Conservation (phyloP, 2,329 filamentous ascomycete species). For the Epichloe festucae region DNA sequence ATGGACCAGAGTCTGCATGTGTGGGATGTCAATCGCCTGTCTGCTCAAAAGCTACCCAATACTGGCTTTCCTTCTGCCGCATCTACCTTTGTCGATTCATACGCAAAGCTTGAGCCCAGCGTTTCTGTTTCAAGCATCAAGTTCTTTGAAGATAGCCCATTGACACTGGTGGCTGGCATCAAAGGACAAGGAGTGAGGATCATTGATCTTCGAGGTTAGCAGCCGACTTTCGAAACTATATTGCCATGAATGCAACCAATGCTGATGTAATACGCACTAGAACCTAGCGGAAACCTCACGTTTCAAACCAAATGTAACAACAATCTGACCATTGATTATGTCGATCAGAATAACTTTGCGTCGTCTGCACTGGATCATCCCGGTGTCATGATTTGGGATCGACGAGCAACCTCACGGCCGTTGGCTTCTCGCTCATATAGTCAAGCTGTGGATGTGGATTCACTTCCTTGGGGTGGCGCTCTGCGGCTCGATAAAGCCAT, state of each 20-base stretch:
- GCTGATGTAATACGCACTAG: conserved; percentile 18
- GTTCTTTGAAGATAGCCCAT: conserved; percentile 67
- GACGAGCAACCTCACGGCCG: conserved; percentile 44
- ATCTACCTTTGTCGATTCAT: conserved; percentile 40
- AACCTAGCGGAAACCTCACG: conserved; percentile 39
- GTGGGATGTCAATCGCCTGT: conserved; percentile 60
- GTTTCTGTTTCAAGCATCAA: conserved; percentile 72
- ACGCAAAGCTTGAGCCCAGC: conserved; percentile 47
- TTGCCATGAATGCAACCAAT: background rate
- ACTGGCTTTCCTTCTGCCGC: conserved; percentile 38
- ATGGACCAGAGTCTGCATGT: conserved; percentile 75
- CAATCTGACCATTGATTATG: conserved; percentile 64
- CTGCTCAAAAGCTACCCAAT: conserved; percentile 31
- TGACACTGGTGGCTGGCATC: conserved; percentile 63
- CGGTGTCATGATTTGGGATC: conserved; percentile 66
- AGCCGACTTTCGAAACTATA: background rate
- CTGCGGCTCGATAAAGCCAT: conserved; percentile 45
- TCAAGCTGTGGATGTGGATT: conserved; percentile 46
- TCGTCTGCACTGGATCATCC: conserved; percentile 66
- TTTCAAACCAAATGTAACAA: conserved; percentile 57
- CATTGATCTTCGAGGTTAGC: conserved; percentile 62
- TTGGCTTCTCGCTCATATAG: conserved; percentile 41
- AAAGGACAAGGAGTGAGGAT: conserved; percentile 63
- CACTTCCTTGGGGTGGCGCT: conserved; percentile 49
- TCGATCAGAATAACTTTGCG: conserved; percentile 73